Evolutionary conservation across 2,329 filamentous ascomycete genomes (phyloP).

Genomic region (Helotiales sp.): DNA sequence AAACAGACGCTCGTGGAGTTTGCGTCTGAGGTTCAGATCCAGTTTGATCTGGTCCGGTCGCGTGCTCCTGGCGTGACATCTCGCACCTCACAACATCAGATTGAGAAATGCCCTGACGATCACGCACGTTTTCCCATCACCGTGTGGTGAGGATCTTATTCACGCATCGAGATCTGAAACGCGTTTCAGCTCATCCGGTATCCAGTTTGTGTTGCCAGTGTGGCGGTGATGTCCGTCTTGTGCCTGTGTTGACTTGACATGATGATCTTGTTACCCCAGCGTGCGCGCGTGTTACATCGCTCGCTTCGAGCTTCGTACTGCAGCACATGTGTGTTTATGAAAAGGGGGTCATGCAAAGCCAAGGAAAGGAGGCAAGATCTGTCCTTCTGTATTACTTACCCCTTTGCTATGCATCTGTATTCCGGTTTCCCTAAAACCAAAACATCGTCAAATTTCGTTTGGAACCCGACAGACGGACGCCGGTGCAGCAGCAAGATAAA

Average conservation of each 20-base stretch:
- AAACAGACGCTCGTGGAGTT: neutral
- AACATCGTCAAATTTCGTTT: conserved; percentile 1
- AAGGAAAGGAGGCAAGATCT: neutral
- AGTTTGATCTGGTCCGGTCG: neutral
- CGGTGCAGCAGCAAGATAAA: neutral
- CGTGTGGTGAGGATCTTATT: neutral
- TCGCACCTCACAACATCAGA: neutral
- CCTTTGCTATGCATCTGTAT: neutral
- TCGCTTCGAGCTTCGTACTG: neutral
- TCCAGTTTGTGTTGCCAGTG: neutral
- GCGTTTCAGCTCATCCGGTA: conserved; percentile 1
- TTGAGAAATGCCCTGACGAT: neutral
- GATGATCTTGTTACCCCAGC: neutral
- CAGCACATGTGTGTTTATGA: neutral
- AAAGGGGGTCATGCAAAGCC: neutral
- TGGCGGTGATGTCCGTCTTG: neutral
- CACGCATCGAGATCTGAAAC: neutral
- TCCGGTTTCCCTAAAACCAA: neutral
- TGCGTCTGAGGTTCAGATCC: neutral
- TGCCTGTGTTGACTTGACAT: neutral
- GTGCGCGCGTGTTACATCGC: neutral
- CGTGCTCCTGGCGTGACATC: neutral
- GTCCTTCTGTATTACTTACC: neutral
- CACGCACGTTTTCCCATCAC: neutral
- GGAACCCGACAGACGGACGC: neutral